Base-by-base conservation (phyloP, 257 asterid species). In the Fraxinus americana region DNA sequence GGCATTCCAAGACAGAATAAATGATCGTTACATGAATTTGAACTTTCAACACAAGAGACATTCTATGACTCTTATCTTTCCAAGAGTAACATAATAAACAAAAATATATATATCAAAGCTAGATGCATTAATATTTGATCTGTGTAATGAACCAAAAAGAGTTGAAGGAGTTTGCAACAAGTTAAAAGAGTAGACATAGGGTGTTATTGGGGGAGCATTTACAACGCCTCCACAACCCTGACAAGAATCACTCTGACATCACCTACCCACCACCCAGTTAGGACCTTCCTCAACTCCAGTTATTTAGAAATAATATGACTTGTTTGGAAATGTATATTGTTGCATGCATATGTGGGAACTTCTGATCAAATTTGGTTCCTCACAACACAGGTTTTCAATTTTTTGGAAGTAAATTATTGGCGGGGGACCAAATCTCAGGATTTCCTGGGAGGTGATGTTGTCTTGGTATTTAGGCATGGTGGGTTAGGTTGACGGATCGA, bases 41-140 rank as follows among this genome's bases (percentile, higher is more conserved):
- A 74, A 71, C 48, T 75, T 48, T 38, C 12, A 38, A 65, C 52
- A 36, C 27, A 63, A 52, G 65, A 0, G 12, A 54, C 65, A 7
- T 54, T 54, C n/a, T n/a, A 19, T 27, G 29, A 57, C 66, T 57
- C 66, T 6, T 57, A 2, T 57, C 66, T 57, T n/a, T 57, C 29
- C 25, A n/a, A 57, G 66, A n/a, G 12, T 70, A 71, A 59, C 72
- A 36, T 70, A 74, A 61, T 45, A 74, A 68, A 71, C 41, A 8
- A 75, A 17, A 32, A 67, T 48, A 72, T 68, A 73, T 73, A 38
- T 59, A 19, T 61, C 4, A 66, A 69, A n/a, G 73, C 57, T 27
- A 19, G 66, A 65, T 71, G 43, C 13, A 59, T 80, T 65, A 9
- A 35, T 27, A 36, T 41, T 29, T 29, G 41, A 73, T 48, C 76